Evolutionary conservation across 768 basidiomycete species (phyloP), one percentile per base, ranked within the genome.

Genomic region (Suillus paluster): DNA sequence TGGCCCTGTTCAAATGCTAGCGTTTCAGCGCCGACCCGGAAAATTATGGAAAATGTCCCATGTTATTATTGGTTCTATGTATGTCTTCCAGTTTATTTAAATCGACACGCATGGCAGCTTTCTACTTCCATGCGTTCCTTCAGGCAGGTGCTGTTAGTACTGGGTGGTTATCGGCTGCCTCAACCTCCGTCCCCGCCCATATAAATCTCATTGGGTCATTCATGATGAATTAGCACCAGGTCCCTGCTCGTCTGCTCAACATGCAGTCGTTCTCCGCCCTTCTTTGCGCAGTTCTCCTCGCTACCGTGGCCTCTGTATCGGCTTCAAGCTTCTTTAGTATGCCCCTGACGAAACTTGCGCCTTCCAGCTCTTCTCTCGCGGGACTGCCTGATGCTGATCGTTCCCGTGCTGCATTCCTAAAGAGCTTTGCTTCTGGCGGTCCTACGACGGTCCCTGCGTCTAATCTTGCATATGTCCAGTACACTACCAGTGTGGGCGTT

Each of bases 401-500:
- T 59, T 57, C 64, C 55, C 64, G 68, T 59, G 64, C 63, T 1
- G 50, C 57, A 5, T 41, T 58, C 25, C 33, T 68, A 5, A 62
- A 64, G 59, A 33, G 19, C 15, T 38, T 57, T 30, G 19, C 34
- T 15, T 8, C 33, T 10, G 17, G 38, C 64, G 6, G 30, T 30
- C 30, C 30, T 3, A 30, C 30, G 30, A 30, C 30, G 4, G 30
- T 30, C 30, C 30, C 64, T 0, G 64, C 59, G 5, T 66, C 62
- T 14, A 67, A 65, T 57, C 23, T 63, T 7, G 62, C 15, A 21
- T 66, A 66, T 12, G 25, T 39, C 8, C 61, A 52, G 49, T 75
- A 71, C 56, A 66, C 65, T 10, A 62, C 67, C 0, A 63, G 62
- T 10, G 66, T 75, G 15, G 71, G 68, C 15, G 68, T 75, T 12